A percentile compares a stretch with the other conserved stretches of the same genome.
Evolutionary conservation across 352 stramenopile species (phyloP).

Genomic region (Phytophthora tubulina): DNA sequence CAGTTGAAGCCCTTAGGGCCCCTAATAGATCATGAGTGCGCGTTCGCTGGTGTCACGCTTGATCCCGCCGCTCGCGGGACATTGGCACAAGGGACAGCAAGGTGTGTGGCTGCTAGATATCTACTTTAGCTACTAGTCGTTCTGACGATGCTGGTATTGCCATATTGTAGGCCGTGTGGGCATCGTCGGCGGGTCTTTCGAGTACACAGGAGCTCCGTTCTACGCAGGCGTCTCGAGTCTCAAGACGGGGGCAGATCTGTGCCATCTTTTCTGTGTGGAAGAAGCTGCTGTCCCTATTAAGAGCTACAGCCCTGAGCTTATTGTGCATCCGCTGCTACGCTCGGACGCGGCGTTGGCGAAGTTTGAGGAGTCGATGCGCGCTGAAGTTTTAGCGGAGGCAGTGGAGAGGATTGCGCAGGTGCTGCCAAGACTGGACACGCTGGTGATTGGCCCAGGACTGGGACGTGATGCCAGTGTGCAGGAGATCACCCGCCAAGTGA

Average conservation of each 20-base stretch:
- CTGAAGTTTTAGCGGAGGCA: slow-evolving; percentile 34
- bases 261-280: slow-evolving; percentile 95
- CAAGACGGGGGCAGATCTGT: slow-evolving; percentile 95
- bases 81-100: slow-evolving; percentile 82
- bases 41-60: slow-evolving; percentile 52
- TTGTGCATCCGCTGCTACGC: slow-evolving; percentile 91
- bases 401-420: slow-evolving; percentile 65
- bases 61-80: slow-evolving; percentile 72
- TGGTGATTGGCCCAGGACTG: slow-evolving; percentile 95
- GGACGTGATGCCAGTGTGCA: slow-evolving; percentile 92
- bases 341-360: slow-evolving; percentile 50
- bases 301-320: slow-evolving; percentile 97
- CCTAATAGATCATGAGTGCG: slow-evolving; percentile 6
- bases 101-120: slow-evolving; percentile 35
- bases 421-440: slow-evolving; percentile 71
- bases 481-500: slow-evolving; percentile 76
- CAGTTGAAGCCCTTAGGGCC: slow-evolving; percentile 3
- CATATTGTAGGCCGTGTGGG: slow-evolving; percentile 81
- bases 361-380: slow-evolving; percentile 35
- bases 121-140: neutral
- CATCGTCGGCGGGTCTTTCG: slow-evolving; percentile 95
- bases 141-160: neutral
- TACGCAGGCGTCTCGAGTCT: slow-evolving; percentile 96
- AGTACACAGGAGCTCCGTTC: slow-evolving; percentile 98
- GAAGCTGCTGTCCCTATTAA: slow-evolving; percentile 97